A percentile compares a stretch with the other conserved stretches of the same genome.
Conservation (phyloP, 495 filamentous ascomycete species). For the Neurospora sp. region DNA sequence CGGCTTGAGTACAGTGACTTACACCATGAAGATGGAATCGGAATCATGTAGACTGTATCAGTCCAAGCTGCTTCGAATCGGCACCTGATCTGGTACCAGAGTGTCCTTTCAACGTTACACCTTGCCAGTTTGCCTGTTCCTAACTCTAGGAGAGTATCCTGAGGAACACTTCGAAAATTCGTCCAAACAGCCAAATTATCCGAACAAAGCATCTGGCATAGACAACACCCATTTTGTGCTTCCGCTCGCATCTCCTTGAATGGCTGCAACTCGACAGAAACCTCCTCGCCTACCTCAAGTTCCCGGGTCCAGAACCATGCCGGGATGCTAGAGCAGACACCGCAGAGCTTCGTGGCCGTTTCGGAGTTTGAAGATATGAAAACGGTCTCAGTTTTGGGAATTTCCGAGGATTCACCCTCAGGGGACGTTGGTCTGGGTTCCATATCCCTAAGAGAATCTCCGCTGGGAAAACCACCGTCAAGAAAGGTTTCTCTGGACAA, state of each 20-base stretch:
- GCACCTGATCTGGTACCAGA: too few relatives aligned
- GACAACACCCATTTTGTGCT: background rate
- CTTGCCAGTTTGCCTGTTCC: background rate
- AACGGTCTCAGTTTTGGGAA: fast-evolving
- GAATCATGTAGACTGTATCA: background rate
- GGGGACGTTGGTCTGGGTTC: fast-evolving
- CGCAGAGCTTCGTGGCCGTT: background rate
- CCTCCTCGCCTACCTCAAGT: fast-evolving
- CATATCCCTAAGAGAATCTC: background rate
- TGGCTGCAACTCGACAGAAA: background rate
- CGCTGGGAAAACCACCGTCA: background rate
- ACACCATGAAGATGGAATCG: background rate
- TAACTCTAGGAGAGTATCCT: background rate
- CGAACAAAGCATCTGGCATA: background rate
- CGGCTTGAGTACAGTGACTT: background rate
- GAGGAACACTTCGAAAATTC: too few relatives aligned
- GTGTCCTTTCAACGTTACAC: too few relatives aligned
- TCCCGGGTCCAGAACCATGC: background rate
- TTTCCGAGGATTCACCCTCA: background rate
- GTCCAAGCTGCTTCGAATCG: background rate
- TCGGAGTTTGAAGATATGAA: background rate
- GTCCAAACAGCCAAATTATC: too few relatives aligned
- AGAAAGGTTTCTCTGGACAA: background rate
- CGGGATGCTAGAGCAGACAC: background rate
- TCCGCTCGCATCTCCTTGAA: background rate